Base-by-base conservation (phyloP, 2,329 filamentous ascomycete genomes). In the Cryoendolithus antarcticus region DNA sequence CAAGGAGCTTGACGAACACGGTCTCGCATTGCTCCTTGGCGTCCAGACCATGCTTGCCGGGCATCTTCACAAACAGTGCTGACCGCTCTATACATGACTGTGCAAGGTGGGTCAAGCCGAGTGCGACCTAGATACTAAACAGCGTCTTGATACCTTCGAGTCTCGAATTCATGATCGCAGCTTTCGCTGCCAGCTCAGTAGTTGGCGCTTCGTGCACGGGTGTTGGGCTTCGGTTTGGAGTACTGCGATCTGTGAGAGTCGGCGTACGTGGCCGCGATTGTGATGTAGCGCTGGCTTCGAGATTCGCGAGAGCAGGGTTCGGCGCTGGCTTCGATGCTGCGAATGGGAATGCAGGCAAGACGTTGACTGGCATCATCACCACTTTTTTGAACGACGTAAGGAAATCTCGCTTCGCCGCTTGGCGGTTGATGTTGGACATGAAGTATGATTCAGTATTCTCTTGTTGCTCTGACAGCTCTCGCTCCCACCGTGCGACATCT, bases 341-440 rank as follows among this genome's bases (percentile, higher is more conserved):
- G 54, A 77, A 84, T 39, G 71, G 71, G n/a, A 67, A 75, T 34
- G 74, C 79, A 1, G 86, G 84, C 3, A 96, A 67, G 6, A 86
- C 89, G 38, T 85, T 93, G 35, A 98, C 89, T 2, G 91, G 91
- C 79, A 94, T 93, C 88, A 98, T 95, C 48, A 98, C 84, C 6
- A 98, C 91, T 61, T 96, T 96, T 57, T 86, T 95, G 69, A 98
- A 98, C 0, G 88, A 94, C 34, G 80, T 91, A 44, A 98, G 59
- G 53, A 98, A 98, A 58, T 98, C 91, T 49, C 86, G 85, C 64
- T 98, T 98, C 47, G 93, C 91, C 1, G 86, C 91, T 58, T 93
- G 86, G 19, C 91, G 75, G 56, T 89, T 95, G 55, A 96, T 77
- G 57, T 86, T 95, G 15, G 82, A 82, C 89, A 96, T 95, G 64